These are phyloP conservation scores for Bullera alba DNA, from an alignment of 768 basidiomycete species.

Conservation along the genomic window DNA sequence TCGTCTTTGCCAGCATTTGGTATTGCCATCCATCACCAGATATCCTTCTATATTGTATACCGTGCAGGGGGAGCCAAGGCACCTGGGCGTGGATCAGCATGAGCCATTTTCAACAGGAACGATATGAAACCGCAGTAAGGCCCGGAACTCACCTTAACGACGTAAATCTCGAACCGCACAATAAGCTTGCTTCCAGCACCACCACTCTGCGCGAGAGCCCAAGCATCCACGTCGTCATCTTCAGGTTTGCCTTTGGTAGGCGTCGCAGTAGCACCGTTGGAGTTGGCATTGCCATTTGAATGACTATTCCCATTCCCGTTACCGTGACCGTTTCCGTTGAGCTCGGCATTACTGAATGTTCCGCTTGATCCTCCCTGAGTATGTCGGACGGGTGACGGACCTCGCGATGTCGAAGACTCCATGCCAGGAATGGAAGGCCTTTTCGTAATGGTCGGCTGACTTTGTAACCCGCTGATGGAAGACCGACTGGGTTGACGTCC, in stretches of 20 bases:
- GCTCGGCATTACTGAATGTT: constrained; percentile 3
- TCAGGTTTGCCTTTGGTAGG: constrained; percentile 4
- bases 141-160: constrained; percentile 71
- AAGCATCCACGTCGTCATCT: constrained; percentile 44
- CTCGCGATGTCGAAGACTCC: background rate
- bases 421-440: too few relatives aligned
- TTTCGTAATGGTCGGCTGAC: too few relatives aligned
- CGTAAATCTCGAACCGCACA: constrained; percentile 92
- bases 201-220: constrained; percentile 40
- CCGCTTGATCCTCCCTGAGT: constrained; percentile 4
- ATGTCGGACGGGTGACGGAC: constrained; percentile 2
- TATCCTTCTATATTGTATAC: constrained; percentile 86
- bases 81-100: constrained; percentile 57
- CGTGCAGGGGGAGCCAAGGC: constrained; percentile 84
- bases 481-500: constrained; percentile 5
- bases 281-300: background rate
- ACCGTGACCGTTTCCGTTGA: too few relatives aligned
- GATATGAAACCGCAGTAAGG: background rate
- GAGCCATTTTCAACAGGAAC: too few relatives aligned
- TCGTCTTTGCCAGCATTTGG: constrained; percentile 67
- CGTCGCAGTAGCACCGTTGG: background rate
- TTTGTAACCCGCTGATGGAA: background rate
- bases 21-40: constrained; percentile 95
- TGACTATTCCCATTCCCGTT: too few relatives aligned
- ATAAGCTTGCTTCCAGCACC: constrained; percentile 66